Conservation (phyloP, 352 stramenopile species). For the Globisporangium radiosum region DNA sequence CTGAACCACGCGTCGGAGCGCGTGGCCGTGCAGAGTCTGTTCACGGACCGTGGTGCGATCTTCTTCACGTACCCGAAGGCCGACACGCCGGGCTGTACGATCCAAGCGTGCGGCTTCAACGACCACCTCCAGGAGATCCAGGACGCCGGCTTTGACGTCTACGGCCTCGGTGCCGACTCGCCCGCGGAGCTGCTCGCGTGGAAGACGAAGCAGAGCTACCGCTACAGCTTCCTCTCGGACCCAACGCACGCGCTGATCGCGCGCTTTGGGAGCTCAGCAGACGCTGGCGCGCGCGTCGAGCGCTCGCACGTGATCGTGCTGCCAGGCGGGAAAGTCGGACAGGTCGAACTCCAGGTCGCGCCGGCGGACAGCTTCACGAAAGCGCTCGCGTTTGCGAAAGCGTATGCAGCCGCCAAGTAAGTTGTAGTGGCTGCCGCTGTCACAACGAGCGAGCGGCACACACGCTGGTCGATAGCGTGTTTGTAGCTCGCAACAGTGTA, state of each 20-base stretch:
- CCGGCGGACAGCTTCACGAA: conserved; percentile 80
- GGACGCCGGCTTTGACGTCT: conserved; percentile 72
- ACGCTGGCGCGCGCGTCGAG: conserved; percentile 51
- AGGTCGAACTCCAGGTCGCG: conserved; percentile 67
- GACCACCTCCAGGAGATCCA: conserved; percentile 75
- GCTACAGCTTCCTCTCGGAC: conserved; percentile 78
- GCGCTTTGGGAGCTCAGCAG: conserved; percentile 73
- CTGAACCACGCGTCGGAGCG: conserved; percentile 51
- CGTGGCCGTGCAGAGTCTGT: conserved; percentile 62
- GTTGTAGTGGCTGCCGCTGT: too few relatives aligned
- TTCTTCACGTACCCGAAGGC: conserved; percentile 89
- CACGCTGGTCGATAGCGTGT: too few relatives aligned
- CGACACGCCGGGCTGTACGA: conserved; percentile 78
- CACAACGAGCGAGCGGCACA: too few relatives aligned
- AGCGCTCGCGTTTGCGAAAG: conserved; percentile 53
- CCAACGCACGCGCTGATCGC: conserved; percentile 68
- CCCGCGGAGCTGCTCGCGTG: conserved; percentile 61
- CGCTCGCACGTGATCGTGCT: conserved; percentile 83
- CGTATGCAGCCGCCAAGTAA: conserved; percentile 9
- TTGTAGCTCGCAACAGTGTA: neutral
- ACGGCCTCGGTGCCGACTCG: conserved; percentile 67
- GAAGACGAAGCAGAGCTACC: conserved; percentile 77
- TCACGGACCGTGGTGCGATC: conserved; percentile 68
- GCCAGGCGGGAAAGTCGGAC: conserved; percentile 60
- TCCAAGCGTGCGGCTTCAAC: conserved; percentile 81